Evolutionary conservation across 2,329 filamentous ascomycete genomes (phyloP).

Genomic region (Zelopaecilomyces penicillatus): DNA sequence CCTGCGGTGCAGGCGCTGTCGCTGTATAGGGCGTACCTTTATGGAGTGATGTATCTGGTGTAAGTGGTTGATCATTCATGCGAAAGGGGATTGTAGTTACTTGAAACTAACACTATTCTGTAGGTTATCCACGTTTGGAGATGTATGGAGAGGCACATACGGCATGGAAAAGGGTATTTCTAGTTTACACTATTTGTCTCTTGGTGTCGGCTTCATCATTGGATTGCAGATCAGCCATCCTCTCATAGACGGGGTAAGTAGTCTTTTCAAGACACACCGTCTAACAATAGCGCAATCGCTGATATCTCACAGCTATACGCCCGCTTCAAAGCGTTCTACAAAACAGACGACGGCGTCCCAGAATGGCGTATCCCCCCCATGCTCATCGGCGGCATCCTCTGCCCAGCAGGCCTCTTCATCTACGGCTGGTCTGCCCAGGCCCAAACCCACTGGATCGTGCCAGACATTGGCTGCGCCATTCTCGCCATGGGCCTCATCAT

Average conservation of each 20-base stretch:
- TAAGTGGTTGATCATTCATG: too few relatives aligned
- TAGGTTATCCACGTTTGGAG: too few relatives aligned
- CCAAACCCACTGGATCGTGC: slow-evolving; percentile 46
- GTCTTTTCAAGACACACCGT: too few relatives aligned
- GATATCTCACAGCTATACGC: slow-evolving; percentile 17
- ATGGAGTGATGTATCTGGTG: slow-evolving; percentile 37
- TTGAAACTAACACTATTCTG: too few relatives aligned
- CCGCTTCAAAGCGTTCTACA: slow-evolving; percentile 16
- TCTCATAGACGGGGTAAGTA: slow-evolving; percentile 23
- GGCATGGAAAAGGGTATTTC: too few relatives aligned
- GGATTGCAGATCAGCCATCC: slow-evolving; percentile 44
- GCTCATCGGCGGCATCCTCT: slow-evolving; percentile 20
- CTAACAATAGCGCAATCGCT: background rate
- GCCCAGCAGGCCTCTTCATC: slow-evolving; percentile 37
- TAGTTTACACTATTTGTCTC: too few relatives aligned
- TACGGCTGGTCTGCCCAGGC: slow-evolving; percentile 51
- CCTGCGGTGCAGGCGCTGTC: slow-evolving; percentile 35
- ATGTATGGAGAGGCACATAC: too few relatives aligned
- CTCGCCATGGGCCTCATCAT: background rate
- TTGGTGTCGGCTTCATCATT: slow-evolving; percentile 30
- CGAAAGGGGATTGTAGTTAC: too few relatives aligned
- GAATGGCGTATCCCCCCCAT: slow-evolving; percentile 28
- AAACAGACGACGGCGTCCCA: slow-evolving; percentile 18
- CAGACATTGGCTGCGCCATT: slow-evolving; percentile 34
- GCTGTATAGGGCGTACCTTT: slow-evolving; percentile 34